Evolutionary conservation across 768 basidiomycete species (phyloP).

Genomic region (Phanerochaete sordida): DNA sequence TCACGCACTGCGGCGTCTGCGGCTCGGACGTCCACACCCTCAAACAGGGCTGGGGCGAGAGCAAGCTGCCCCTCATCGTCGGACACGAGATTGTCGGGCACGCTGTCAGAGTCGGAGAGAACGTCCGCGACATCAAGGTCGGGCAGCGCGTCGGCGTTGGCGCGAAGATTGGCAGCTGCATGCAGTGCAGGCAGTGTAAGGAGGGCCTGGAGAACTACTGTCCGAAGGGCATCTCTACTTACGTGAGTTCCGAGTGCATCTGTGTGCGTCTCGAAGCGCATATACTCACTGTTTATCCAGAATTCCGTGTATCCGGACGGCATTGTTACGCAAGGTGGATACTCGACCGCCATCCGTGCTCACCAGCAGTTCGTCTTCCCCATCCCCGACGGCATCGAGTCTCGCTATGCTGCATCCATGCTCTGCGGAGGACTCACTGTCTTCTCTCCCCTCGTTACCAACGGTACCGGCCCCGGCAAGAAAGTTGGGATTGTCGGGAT

Average conservation of each 20-base stretch:
- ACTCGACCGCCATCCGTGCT: conserved; percentile 39
- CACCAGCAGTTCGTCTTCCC: conserved; percentile 53
- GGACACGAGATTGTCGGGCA: conserved; percentile 54
- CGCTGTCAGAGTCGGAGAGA: conserved; percentile 49
- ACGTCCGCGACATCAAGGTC: conserved; percentile 51
- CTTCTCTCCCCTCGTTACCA: conserved; percentile 54
- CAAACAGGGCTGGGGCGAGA: conserved; percentile 35
- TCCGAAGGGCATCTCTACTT: conserved; percentile 36
- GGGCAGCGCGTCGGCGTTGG: conserved; percentile 55
- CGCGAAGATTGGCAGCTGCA: conserved; percentile 49
- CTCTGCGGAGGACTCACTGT: conserved; percentile 62
- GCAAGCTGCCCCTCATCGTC: conserved; percentile 24
- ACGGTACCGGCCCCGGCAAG: conserved; percentile 56
- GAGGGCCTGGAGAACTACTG: conserved; percentile 57
- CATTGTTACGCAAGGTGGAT: conserved; percentile 41
- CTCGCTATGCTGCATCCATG: conserved; percentile 57
- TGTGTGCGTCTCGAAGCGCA: background rate
- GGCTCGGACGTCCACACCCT: conserved; percentile 50
- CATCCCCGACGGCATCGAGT: conserved; percentile 50
- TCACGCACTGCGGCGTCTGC: conserved; percentile 47
- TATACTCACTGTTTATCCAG: background rate
- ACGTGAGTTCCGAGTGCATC: conserved; percentile 20
- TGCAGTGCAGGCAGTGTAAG: conserved; percentile 45
- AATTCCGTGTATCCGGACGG: conserved; percentile 36
- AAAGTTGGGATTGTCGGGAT: conserved; percentile 65